Conservation (phyloP, 805 yeast species). For the Scheffersomyces amazonensis region DNA sequence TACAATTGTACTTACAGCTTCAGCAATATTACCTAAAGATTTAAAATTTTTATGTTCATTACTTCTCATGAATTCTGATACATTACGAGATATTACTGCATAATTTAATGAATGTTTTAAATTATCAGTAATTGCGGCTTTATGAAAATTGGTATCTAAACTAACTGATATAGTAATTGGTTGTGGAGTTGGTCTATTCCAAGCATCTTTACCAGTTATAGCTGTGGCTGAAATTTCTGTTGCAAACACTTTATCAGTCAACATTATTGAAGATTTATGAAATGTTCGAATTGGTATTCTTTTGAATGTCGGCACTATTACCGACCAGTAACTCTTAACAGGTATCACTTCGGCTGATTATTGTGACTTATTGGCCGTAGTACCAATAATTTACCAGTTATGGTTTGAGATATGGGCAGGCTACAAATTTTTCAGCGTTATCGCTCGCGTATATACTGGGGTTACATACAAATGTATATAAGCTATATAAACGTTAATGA, state of each 20-base stretch:
- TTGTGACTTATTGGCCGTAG: no score
- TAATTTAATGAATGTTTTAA: constrained; percentile 81
- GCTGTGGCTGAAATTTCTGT: constrained; percentile 60
- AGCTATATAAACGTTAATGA: no score
- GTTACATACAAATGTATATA: no score
- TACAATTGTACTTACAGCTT: constrained; percentile 43
- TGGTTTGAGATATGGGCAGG: no score
- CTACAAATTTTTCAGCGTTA: no score
- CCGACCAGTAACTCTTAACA: constrained; percentile 9
- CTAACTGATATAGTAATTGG: constrained; percentile 60
- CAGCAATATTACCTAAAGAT: constrained; percentile 47
- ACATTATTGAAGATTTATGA: constrained; percentile 12
- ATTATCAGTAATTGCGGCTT: constrained; percentile 81
- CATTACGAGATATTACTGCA: constrained; percentile 72
- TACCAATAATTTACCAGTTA: no score
- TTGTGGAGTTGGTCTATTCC: constrained; percentile 67
- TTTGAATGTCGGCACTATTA: constrained; percentile 8
- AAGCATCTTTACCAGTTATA: constrained; percentile 69
- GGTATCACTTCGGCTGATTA: background rate
- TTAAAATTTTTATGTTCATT: constrained; percentile 39
- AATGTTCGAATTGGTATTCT: no score
- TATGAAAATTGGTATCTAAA: constrained; percentile 62
- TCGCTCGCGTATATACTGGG: no score
- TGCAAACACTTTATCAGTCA: constrained; percentile 43
- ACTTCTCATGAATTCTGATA: constrained; percentile 50